phyloP scores from a whole-genome alignment of 2,329 filamentous ascomycete genomes.

The Graphiopsis chlorocephala region DNA sequence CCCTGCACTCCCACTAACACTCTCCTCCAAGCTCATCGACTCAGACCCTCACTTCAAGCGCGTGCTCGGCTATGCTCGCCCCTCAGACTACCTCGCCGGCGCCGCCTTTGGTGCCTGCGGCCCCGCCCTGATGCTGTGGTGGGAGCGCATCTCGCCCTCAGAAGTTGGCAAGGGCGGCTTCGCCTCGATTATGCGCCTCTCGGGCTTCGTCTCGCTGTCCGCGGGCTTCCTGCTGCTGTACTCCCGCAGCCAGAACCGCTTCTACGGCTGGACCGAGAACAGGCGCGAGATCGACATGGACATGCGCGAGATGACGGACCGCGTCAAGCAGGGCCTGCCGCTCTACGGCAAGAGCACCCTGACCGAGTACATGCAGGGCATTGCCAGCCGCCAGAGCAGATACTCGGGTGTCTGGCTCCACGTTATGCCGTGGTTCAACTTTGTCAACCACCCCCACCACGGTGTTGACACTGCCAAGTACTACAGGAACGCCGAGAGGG shows the following conservation, averaged over 20 bases:
- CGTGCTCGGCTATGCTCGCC: conserved; percentile 81
- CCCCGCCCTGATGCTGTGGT: conserved; percentile 70
- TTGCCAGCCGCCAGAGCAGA: conserved; percentile 86
- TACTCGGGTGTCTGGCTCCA: conserved; percentile 83
- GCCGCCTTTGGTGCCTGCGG: conserved; percentile 66
- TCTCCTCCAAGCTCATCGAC: conserved; percentile 82
- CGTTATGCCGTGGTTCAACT: conserved; percentile 93
- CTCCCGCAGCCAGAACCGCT: conserved; percentile 76
- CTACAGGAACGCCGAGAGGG: conserved; percentile 90
- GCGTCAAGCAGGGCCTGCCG: conserved; percentile 87
- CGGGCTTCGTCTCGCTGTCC: conserved; percentile 66
- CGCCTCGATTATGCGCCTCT: conserved; percentile 75
- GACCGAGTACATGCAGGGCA: conserved; percentile 87
- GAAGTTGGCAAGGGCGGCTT: conserved; percentile 81
- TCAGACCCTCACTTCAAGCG: conserved; percentile 95
- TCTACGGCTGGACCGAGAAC: conserved; percentile 95
- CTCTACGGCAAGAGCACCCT: conserved; percentile 79
- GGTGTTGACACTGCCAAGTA: conserved; percentile 98
- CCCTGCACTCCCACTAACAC: conserved; percentile 23
- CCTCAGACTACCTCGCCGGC: conserved; percentile 76
- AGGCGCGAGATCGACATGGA: conserved; percentile 88
- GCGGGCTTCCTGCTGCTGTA: conserved; percentile 86
- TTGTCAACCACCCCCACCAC: conserved; percentile 95
- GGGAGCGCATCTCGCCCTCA: conserved; percentile 83
- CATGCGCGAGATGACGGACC: conserved; percentile 96